Evolutionary conservation across 768 basidiomycete species (phyloP), one percentile per base, ranked within the genome.

Genomic region (Clavaria fumosa): DNA sequence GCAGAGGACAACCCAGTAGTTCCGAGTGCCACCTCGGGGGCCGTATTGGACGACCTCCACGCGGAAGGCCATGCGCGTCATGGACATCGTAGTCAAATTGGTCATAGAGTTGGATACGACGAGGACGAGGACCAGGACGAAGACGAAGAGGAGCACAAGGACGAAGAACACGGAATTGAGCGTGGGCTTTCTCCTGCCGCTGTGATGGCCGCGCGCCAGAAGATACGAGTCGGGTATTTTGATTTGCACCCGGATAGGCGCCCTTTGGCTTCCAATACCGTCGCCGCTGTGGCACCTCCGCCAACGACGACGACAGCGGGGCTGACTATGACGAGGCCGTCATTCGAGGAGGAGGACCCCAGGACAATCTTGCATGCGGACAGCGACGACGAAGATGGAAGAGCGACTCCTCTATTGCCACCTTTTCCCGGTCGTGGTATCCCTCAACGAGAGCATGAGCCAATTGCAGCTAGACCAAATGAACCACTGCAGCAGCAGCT

Each of bases 171-270:
- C 15, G 32, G 15, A 23, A 22, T 11, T 5, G 17, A 35, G n/a
- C 20, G 27, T 17, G 37, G 31, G n/a, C n/a, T n/a, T n/a, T n/a
- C n/a, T n/a, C n/a, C n/a, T n/a, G n/a, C n/a, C n/a, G 15, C 11
- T 4, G 40, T 36, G 7, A 34, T 20, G 5, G 15, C 21, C 5
- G n/a, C n/a, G 12, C 33, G 21, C 5, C 12, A 4, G 32, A 62
- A 64, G 45, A 55, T 62, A 31, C 66, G 78, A 12, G 36, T 73
- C 19, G 76, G 78, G 0, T 85, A 85, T 52, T 85, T 85, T 50
- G 81, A 83, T 51, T 47, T 82, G 10, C 81, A 85, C 51, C 81
- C 81, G 7, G 81, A 84, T 31, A 65, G 81, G 31, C 60, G 75
- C 26, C 67, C 66, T 15, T 51, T 48, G n/a, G n/a, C n/a, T n/a